Conservation (phyloP, 441 rosid genomes). For the Erodium trifolium region DNA sequence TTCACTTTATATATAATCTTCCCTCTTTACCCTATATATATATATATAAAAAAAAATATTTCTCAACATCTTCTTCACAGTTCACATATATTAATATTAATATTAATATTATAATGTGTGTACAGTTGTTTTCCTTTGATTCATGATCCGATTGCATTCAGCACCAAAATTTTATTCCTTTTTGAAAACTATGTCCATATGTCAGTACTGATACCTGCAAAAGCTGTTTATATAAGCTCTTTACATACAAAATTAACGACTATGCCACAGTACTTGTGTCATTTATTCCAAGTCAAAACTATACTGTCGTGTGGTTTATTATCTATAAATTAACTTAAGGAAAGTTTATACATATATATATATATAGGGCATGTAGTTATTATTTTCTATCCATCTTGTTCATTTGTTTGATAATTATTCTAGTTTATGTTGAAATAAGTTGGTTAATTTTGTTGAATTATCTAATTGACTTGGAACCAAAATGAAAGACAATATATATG, state of each 20-base stretch:
- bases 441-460: too few relatives aligned
- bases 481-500: not conserved
- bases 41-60: too few relatives aligned
- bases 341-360: too few relatives aligned
- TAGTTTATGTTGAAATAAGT: too few relatives aligned
- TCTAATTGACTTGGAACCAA: not conserved
- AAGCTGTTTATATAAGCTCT: not conserved
- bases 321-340: not conserved
- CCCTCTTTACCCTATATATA: not conserved
- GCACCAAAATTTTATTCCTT: not conserved
- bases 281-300: not conserved
- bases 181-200: not conserved
- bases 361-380: too few relatives aligned
- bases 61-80: too few relatives aligned
- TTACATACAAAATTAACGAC: not conserved
- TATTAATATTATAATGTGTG: not conserved
- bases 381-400: too few relatives aligned
- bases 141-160: not conserved
- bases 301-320: not conserved
- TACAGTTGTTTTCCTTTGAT: not conserved
- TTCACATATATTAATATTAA: too few relatives aligned
- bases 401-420: too few relatives aligned
- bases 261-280: not conserved
- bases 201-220: not conserved
- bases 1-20: too few relatives aligned